Evolutionary conservation across 2,329 filamentous ascomycete genomes (phyloP).

Genomic region (Beauveria pseudobassiana): DNA sequence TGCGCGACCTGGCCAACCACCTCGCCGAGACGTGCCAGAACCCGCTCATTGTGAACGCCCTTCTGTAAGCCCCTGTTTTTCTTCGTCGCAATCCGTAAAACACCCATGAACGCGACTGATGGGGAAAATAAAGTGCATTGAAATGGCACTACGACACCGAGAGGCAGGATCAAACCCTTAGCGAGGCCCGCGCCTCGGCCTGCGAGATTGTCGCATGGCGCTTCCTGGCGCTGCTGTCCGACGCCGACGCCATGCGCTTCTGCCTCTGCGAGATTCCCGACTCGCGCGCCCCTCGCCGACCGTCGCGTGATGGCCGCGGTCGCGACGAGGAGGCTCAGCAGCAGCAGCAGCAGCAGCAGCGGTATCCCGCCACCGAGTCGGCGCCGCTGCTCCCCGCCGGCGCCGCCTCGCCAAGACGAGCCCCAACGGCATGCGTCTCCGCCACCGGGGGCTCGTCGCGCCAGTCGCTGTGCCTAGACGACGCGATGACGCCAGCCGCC

Average conservation of each 20-base stretch:
- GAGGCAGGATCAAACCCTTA: slow-evolving; percentile 56
- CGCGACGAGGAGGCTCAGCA: slow-evolving; percentile 40
- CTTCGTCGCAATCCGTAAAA: background rate
- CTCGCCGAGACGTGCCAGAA: slow-evolving; percentile 57
- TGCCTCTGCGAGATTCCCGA: slow-evolving; percentile 65
- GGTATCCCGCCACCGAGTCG: background rate
- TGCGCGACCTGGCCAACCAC: slow-evolving; percentile 54
- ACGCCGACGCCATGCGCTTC: slow-evolving; percentile 66
- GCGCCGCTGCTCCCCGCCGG: background rate
- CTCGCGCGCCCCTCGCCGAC: slow-evolving; percentile 4
- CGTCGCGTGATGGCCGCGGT: slow-evolving; percentile 4
- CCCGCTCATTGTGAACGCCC: slow-evolving; percentile 61
- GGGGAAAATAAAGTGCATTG: slow-evolving; percentile 45
- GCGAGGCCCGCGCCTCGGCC: slow-evolving; percentile 61
- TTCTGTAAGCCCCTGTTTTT: slow-evolving; percentile 50
- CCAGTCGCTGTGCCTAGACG: slow-evolving; percentile 41
- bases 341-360: slow-evolving; percentile 26
- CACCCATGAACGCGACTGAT: background rate
- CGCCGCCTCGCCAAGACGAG: background rate
- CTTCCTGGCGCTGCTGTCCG: slow-evolving; percentile 62
- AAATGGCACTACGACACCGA: slow-evolving; percentile 66
- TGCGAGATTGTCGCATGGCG: slow-evolving; percentile 80
- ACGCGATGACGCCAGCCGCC: slow-evolving; percentile 46
- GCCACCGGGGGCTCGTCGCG: background rate
- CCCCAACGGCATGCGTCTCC: slow-evolving; percentile 27